Evolutionary conservation across 2,329 filamentous ascomycete genomes (phyloP).

Genomic region (Pestalotiopsis sp.): DNA sequence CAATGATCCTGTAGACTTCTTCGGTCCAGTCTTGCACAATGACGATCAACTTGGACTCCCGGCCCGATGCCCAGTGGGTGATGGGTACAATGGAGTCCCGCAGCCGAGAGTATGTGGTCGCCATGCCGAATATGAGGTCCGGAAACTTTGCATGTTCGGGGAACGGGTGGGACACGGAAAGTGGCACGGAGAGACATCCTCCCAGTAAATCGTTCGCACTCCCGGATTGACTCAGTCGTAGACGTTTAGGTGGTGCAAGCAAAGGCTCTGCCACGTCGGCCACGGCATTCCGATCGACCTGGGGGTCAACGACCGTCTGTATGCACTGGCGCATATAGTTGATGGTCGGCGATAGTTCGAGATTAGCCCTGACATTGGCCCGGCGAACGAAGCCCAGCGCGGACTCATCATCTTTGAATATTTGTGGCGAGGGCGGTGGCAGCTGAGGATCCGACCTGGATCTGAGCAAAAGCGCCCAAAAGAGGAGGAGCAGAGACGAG

Average conservation of each 20-base stretch:
- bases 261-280: neutral
- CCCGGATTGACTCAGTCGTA: neutral
- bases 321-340: neutral
- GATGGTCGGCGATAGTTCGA: neutral
- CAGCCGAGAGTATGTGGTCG: conserved; percentile 54
- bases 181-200: conserved; percentile 44
- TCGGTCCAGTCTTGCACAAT: conserved; percentile 48
- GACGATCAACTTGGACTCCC: conserved; percentile 54
- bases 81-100: conserved; percentile 54
- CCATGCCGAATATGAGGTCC: conserved; percentile 60
- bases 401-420: neutral
- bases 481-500: neutral
- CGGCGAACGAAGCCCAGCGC: neutral
- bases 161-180: conserved; percentile 49
- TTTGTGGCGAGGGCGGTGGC: neutral
- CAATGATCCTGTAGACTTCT: conserved; percentile 33
- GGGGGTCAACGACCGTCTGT: neutral
- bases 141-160: conserved; percentile 44
- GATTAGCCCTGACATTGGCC: neutral
- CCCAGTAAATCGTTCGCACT: neutral
- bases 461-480: neutral
- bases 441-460: neutral
- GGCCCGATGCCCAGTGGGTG: conserved; percentile 57
- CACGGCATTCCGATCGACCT: neutral
- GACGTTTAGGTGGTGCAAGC: neutral